These are phyloP conservation scores for Podaxis mareebaensis DNA, from an alignment of 768 basidiomycete species.

Conservation along the genomic window DNA sequence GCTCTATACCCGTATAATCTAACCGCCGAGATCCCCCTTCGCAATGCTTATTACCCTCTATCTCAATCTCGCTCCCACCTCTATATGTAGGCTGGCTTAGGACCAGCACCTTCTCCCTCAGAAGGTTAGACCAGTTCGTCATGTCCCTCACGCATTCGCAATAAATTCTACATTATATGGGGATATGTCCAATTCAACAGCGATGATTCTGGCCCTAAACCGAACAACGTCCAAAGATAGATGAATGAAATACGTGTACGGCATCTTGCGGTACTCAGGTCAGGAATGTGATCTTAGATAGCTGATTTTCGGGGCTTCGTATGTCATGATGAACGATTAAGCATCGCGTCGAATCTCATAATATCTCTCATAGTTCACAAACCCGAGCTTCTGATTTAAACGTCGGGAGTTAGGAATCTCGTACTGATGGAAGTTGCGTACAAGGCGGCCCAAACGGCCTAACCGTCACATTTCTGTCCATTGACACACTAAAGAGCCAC, in stretches of 20 bases:
- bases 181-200: slow-evolving; percentile 10
- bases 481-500: background rate
- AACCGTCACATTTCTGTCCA: background rate
- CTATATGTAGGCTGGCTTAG: slow-evolving; percentile 1
- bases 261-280: slow-evolving; percentile 14
- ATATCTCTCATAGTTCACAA: too few species aligned
- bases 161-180: slow-evolving; percentile 12
- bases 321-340: background rate
- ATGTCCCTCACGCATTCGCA: slow-evolving; percentile 4
- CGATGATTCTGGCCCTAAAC: slow-evolving; percentile 16
- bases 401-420: background rate
- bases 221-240: slow-evolving; percentile 31
- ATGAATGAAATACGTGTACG: slow-evolving; percentile 23
- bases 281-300: background rate
- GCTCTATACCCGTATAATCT: slow-evolving; percentile 16
- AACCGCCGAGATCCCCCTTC: slow-evolving; percentile 11
- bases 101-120: background rate
- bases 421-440: background rate
- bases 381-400: background rate
- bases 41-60: slow-evolving; percentile 5
- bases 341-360: slow-evolving; percentile 5
- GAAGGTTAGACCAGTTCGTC: slow-evolving; percentile 6
- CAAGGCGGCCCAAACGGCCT: background rate
- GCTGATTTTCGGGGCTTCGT: background rate
- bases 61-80: background rate